Evolutionary conservation across 1,139 yeast species (phyloP).

Genomic region (Geotrichum macrosporum): DNA sequence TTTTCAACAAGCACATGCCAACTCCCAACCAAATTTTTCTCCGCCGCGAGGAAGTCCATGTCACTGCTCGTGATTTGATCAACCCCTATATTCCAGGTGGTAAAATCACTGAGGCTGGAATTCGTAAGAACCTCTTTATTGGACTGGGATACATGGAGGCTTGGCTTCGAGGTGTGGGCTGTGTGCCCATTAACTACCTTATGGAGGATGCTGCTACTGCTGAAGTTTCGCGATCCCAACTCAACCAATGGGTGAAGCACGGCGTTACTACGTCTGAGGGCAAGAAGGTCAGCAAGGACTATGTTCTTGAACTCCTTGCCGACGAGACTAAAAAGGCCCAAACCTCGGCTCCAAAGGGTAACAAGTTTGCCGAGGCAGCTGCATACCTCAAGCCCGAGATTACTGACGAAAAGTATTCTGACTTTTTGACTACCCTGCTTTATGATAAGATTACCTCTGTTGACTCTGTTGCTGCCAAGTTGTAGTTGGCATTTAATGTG

Average conservation of each 20-base stretch:
- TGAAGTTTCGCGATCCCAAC: conserved; percentile 76
- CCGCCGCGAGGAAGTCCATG: conserved; percentile 46
- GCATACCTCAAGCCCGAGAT: conserved; percentile 36
- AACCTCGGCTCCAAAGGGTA: conserved; percentile 50
- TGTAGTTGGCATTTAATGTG: conserved; percentile 21
- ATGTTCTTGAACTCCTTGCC: conserved; percentile 51
- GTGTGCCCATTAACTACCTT: conserved; percentile 76
- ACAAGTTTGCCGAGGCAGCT: conserved; percentile 45
- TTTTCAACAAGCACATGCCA: conserved; percentile 77
- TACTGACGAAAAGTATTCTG: conserved; percentile 33
- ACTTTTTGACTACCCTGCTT: conserved; percentile 48
- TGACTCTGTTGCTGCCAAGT: conserved; percentile 25
- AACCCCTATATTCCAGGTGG: conserved; percentile 66
- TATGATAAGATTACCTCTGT: conserved; percentile 32
- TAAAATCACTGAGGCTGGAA: conserved; percentile 65
- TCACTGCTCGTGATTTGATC: conserved; percentile 65
- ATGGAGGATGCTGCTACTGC: conserved; percentile 92
- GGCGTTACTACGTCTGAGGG: conserved; percentile 57
- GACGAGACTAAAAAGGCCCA: conserved; percentile 61
- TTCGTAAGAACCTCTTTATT: conserved; percentile 64
- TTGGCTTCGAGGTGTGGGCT: conserved; percentile 74
- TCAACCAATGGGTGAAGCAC: conserved; percentile 82
- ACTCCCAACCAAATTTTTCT: conserved; percentile 75
- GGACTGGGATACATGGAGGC: conserved; percentile 79
- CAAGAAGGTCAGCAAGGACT: conserved; percentile 57